Base-by-base conservation (phyloP, 305 asterid species). In the Rubia peregrina region DNA sequence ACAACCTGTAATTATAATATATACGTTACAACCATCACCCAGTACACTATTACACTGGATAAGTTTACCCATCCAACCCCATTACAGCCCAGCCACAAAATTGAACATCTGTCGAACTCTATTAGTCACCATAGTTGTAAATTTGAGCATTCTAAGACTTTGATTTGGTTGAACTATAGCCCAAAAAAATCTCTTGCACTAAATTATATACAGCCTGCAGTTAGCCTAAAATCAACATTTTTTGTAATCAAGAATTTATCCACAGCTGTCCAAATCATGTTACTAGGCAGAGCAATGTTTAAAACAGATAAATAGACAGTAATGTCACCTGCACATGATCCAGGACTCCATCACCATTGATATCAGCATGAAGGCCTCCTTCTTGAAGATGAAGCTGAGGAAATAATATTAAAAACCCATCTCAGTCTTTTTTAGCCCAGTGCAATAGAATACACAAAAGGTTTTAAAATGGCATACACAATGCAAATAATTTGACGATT, bases 331-430 rank as follows among this genome's bases (percentile, higher is more conserved):
- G 99, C 76, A 94, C 97, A 86, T 94, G 99, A 81, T 94, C 99
- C 59, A 91, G 81, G 76, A 94, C 99, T 48, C 97, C 97, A 73
- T 91, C 99, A 56, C 99, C 97, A 81, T 94, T 94, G 71, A 94
- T 83, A 84, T 94, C 97, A 73, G 96, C 97, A 88, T 94, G 97
- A 78, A 94, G 97, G 72, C 99, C 99, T 72, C 98, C 96, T 83
- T 89, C 98, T 87, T 87, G 98, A 80, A 94, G 98, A 83, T 94
- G 99, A 76, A 94, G 91, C 99, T 94, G 88, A 51, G 79, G 65
- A 73, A 72, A 76, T 71, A 83, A 61, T 53, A 73, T 61, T 69
- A 55, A 51, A 38, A 74, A 40, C 43, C 57, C 6, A 63, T 4
- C 49, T 43, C 26, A 65, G 48, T 46, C 41, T 9, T 56, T 70